Evolutionary conservation across 106 monocot species (phyloP).

Genomic region (Narthecium ossifragum): DNA sequence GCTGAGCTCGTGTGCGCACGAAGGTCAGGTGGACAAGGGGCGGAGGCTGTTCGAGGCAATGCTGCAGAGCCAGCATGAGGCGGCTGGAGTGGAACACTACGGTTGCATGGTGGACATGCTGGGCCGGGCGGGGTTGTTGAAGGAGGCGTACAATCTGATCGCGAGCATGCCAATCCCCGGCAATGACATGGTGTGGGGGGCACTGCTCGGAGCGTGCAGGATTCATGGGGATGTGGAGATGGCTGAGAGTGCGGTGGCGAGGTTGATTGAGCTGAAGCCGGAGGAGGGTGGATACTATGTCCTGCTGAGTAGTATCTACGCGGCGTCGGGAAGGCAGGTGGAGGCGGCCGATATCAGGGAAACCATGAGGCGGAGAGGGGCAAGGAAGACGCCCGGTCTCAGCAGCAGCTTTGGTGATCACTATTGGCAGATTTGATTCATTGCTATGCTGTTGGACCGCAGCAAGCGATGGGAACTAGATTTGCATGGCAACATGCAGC

Average conservation of each 20-base stretch:
- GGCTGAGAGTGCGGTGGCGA: slow-evolving; percentile 24
- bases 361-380: slow-evolving; percentile 17
- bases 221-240: slow-evolving; percentile 31
- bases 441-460: too few relatives aligned
- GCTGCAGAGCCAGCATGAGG: neutral
- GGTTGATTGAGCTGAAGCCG: slow-evolving; percentile 22
- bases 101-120: slow-evolving; percentile 33
- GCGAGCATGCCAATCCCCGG: slow-evolving; percentile 22
- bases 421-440: too few relatives aligned
- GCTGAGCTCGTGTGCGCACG: slow-evolving; percentile 13
- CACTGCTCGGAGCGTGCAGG: slow-evolving; percentile 35
- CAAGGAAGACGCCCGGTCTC: slow-evolving; percentile 18
- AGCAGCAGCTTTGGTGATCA: slow-evolving; percentile 28
- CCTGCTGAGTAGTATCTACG: slow-evolving; percentile 29
- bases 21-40: slow-evolving; percentile 21
- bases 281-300: slow-evolving; percentile 34
- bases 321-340: slow-evolving; percentile 9
- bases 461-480: too few relatives aligned
- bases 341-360: slow-evolving; percentile 26
- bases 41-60: slow-evolving; percentile 12
- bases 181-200: slow-evolving; percentile 29
- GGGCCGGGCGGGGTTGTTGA: slow-evolving; percentile 24
- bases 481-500: too few relatives aligned
- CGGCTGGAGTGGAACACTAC: slow-evolving; percentile 20
- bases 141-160: slow-evolving; percentile 19